These are phyloP conservation scores for Rugonectria rugulosa DNA, from an alignment of 2,329 filamentous ascomycete species.

Conservation along the genomic window DNA sequence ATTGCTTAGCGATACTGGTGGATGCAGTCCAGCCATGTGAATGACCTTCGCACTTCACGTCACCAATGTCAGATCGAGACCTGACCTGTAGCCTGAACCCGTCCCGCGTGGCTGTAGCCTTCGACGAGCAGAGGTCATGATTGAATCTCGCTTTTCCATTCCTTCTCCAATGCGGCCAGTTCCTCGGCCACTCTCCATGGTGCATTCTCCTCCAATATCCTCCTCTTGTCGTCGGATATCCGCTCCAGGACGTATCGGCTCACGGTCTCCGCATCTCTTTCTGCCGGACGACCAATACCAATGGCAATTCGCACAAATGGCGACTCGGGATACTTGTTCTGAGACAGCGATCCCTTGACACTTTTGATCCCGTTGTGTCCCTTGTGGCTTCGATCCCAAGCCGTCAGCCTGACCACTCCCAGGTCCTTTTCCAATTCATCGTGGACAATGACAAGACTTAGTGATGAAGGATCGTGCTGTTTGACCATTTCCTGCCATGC, in stretches of 20 bases:
- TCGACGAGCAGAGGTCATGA: conserved; percentile 15
- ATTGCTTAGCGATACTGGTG: too few species aligned
- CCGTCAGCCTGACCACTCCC: conserved; percentile 71
- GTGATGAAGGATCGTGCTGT: conserved; percentile 42
- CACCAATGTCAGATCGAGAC: too few species aligned
- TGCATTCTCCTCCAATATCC: conserved; percentile 58
- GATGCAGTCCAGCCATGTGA: too few species aligned
- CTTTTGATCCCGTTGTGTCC: conserved; percentile 82
- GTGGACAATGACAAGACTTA: conserved; percentile 78
- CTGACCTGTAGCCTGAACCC: too few species aligned
- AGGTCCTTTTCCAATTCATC: conserved; percentile 83
- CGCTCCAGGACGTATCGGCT: conserved; percentile 78
- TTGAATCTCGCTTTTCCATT: conserved; percentile 44
- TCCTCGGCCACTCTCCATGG: conserved; percentile 59
- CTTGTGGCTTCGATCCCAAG: conserved; percentile 68
- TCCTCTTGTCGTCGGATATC: conserved; percentile 63
- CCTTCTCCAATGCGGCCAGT: conserved; percentile 55
- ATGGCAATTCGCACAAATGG: conserved; percentile 72
- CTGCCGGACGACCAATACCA: conserved; percentile 85
- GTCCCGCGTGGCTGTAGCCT: too few species aligned
- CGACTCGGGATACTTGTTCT: conserved; percentile 49
- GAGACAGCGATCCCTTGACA: conserved; percentile 59
- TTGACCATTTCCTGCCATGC: conserved; percentile 68
- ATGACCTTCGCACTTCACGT: too few species aligned
- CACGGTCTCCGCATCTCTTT: conserved; percentile 72